phyloP scores from a whole-genome alignment of 768 basidiomycete genomes.

The Suillus subaureus region DNA sequence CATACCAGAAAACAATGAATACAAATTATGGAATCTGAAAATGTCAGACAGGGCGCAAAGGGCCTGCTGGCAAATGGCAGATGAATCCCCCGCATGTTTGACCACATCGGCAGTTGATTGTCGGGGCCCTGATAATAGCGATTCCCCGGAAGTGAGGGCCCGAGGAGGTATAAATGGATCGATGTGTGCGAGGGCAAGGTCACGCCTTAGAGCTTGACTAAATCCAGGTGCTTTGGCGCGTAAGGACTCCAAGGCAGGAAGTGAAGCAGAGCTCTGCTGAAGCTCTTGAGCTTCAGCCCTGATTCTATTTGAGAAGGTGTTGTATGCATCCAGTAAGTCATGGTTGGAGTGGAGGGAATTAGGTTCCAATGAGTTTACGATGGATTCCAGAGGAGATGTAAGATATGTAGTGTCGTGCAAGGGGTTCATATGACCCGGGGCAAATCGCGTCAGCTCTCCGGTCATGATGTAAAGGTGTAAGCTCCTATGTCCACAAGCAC shows the following conservation, averaged over 20 bases:
- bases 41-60: slow-evolving; percentile 54
- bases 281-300: slow-evolving; percentile 21
- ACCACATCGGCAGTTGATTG: slow-evolving; percentile 38
- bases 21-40: slow-evolving; percentile 48
- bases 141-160: slow-evolving; percentile 12
- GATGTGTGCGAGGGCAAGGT: slow-evolving; percentile 47
- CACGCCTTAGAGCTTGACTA: slow-evolving; percentile 48
- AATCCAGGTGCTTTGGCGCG: slow-evolving; percentile 37
- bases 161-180: slow-evolving; percentile 31
- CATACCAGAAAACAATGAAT: slow-evolving; percentile 53
- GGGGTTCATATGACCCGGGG: neutral
- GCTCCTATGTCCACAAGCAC: neutral
- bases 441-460: neutral
- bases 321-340: slow-evolving; percentile 66
- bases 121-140: slow-evolving; percentile 11
- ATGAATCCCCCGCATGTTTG: slow-evolving; percentile 43
- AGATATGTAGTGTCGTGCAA: slow-evolving; percentile 31
- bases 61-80: slow-evolving; percentile 53
- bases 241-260: slow-evolving; percentile 34
- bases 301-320: slow-evolving; percentile 49
- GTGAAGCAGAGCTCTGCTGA: neutral
- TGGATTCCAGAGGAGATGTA: slow-evolving; percentile 46
- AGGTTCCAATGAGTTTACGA: slow-evolving; percentile 48
- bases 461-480: slow-evolving; percentile 3
- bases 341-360: slow-evolving; percentile 44